phyloP scores from a whole-genome alignment of 2,329 filamentous ascomycete genomes.

The Penicillium sp. region DNA sequence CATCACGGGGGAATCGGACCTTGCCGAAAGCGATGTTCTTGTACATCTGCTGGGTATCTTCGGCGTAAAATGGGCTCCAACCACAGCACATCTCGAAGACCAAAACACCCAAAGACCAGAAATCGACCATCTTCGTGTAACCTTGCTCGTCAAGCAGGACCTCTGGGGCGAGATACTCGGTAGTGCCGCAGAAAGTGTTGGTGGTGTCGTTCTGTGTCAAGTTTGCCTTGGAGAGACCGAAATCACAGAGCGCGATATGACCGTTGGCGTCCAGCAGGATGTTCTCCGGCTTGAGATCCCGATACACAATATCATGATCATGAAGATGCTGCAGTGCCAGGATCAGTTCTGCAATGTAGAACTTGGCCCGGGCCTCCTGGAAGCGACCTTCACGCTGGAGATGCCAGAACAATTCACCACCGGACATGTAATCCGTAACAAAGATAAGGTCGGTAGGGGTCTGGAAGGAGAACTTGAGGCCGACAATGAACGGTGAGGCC shows the following conservation, averaged over 20 bases:
- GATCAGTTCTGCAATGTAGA: slow-evolving; percentile 98
- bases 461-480: slow-evolving; percentile 97
- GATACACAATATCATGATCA: slow-evolving; percentile 95
- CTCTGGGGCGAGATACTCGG: slow-evolving; percentile 94
- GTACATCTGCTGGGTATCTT: slow-evolving; percentile 99
- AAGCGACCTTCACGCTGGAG: slow-evolving; percentile 95
- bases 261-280: slow-evolving; percentile 95
- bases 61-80: slow-evolving; percentile 98
- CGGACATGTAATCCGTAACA: slow-evolving; percentile 99
- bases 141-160: slow-evolving; percentile 93
- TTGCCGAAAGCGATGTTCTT: slow-evolving; percentile 99
- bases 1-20: slow-evolving; percentile 92
- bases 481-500: slow-evolving; percentile 96
- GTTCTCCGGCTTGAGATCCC: slow-evolving; percentile 96
- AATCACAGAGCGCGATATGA: slow-evolving; percentile 96
- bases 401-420: slow-evolving; percentile 98
- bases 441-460: slow-evolving; percentile 94
- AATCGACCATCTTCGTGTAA: slow-evolving; percentile 99
- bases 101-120: slow-evolving; percentile 95
- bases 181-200: slow-evolving; percentile 98
- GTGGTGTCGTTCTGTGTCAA: slow-evolving; percentile 96
- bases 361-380: slow-evolving; percentile 90
- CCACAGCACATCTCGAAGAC: slow-evolving; percentile 99
- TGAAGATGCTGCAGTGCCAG: slow-evolving; percentile 92
- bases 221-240: slow-evolving; percentile 96